Conservation (phyloP, 208 protist species). For the Trypanosoma lewisi region DNA sequence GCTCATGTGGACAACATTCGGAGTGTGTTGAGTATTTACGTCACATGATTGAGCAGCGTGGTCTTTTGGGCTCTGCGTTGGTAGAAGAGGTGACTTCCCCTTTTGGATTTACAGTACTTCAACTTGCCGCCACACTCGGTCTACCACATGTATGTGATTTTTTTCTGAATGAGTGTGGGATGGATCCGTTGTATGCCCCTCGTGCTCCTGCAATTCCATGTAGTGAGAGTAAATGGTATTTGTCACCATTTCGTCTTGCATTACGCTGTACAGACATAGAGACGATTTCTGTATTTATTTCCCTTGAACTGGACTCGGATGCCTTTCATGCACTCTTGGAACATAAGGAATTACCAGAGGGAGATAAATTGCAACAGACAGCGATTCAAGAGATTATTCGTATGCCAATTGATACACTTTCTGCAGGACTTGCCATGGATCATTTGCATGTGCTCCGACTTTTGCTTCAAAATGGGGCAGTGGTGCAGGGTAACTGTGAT, state of each 20-base stretch:
- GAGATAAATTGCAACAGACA: constrained; percentile 51
- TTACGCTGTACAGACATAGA: constrained; percentile 31
- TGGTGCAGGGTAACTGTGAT: constrained; percentile 60
- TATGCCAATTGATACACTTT: constrained; percentile 8
- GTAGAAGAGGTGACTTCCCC: constrained; percentile 56
- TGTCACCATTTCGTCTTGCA: constrained; percentile 56
- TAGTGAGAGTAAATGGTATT: constrained; percentile 30
- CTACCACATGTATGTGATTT: constrained; percentile 48
- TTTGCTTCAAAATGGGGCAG: constrained; percentile 54
- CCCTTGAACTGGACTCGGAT: neutral
- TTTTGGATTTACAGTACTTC: constrained; percentile 66
- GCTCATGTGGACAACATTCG: constrained; percentile 14
- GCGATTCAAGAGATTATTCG: constrained; percentile 63
- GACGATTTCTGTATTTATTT: constrained; percentile 22
- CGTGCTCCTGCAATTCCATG: neutral
- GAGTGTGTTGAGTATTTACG: constrained; percentile 24
- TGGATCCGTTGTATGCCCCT: constrained; percentile 56
- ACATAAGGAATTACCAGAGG: constrained; percentile 53
- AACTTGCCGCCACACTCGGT: constrained; percentile 58
- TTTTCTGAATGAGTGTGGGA: constrained; percentile 43
- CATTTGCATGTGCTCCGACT: constrained; percentile 19
- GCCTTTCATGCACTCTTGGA: constrained; percentile 27
- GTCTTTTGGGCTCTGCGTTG: constrained; percentile 19
- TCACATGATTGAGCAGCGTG: constrained; percentile 19
- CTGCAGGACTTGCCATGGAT: neutral